Evolutionary conservation across 1,284 basidiomycete genomes (phyloP).

Genomic region (Malassezia restricta): DNA sequence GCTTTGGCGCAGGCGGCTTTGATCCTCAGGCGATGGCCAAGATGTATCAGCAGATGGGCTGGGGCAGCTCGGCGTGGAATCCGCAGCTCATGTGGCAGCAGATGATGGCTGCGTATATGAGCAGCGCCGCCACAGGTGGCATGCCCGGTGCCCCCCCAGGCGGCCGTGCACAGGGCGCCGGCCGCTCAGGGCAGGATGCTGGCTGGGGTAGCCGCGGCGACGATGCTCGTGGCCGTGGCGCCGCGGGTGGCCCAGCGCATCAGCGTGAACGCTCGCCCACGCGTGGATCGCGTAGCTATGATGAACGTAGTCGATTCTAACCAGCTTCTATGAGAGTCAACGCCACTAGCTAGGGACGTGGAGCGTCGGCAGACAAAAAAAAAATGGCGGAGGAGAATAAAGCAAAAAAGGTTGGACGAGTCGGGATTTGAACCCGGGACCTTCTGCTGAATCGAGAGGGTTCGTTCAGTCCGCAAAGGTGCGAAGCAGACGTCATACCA

Average conservation of each 20-base stretch:
- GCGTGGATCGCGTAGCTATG: constrained; percentile 15
- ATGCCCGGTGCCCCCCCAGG: constrained; percentile 12
- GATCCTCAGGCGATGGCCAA: constrained; percentile 51
- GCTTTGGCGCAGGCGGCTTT: constrained; percentile 31
- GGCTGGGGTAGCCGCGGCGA: constrained; percentile 9
- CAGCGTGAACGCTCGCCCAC: constrained; percentile 14
- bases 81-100: constrained; percentile 44
- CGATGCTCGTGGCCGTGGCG: neutral
- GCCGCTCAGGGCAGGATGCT: constrained; percentile 45
- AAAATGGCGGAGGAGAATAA: neutral
- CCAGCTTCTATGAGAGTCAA: neutral
- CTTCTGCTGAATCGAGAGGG: constrained; percentile 14
- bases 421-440: constrained; percentile 21
- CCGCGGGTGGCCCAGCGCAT: neutral
- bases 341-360: neutral
- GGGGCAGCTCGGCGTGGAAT: constrained; percentile 36
- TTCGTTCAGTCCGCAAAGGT: constrained; percentile 4
- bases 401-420: constrained; percentile 14
- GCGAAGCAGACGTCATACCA: constrained; percentile 22
- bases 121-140: constrained; percentile 9
- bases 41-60: constrained; percentile 53
- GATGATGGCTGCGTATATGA: constrained; percentile 30
- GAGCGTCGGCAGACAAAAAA: neutral
- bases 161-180: constrained; percentile 20
- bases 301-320: constrained; percentile 16